Evolutionary conservation across 2,329 filamentous ascomycete genomes (phyloP), one percentile per base, ranked within the genome.

Genomic region (Microsporum ferrugineum): DNA sequence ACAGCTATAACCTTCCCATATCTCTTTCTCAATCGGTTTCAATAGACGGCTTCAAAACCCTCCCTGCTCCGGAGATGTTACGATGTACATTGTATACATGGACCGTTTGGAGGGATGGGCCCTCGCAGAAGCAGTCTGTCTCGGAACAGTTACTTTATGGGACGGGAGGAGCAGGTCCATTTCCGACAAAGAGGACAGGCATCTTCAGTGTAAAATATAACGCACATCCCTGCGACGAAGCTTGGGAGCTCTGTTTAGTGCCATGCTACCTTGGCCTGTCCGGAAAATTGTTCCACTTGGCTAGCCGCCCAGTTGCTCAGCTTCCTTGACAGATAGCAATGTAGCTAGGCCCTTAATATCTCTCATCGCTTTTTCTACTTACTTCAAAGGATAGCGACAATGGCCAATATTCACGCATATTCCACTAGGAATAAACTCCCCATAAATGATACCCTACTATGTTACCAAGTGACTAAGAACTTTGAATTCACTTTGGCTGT

Each of bases 41-140:
- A 55, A 55, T 34, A 55, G n/a, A 36, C 51, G 51, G 51, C 51
- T 55, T 23, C 31, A 55, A 55, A 34, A n/a, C 51, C 33, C 51
- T 55, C 31, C 8, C 4, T 55, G 51, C 51, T 36, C 33, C 51
- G 51, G 31, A 51, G 45, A n/a, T 53, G 12, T 17, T 17, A 27
- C 23, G 14, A 10, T 29, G n/a, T 49, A 17, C n/a, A n/a, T 27
- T 7, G 5, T 49, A 23, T 51, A 55, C 49, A 34, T 36, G 51
- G 51, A 31, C 51, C 45, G 14, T 23, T 29, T 51, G 10, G 27
- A 33, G 45, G 33, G 51, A 55, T 14, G 7, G 23, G 6, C 23
- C 45, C 31, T 10, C 45, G 27, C 45, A 31, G 14, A 29, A 51
- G 5, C 27, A 8, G 27, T 51, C 8, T 51, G 45, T 51, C 27